Base-by-base conservation (phyloP, 1,284 basidiomycete species). In the Athelia sp. region DNA sequence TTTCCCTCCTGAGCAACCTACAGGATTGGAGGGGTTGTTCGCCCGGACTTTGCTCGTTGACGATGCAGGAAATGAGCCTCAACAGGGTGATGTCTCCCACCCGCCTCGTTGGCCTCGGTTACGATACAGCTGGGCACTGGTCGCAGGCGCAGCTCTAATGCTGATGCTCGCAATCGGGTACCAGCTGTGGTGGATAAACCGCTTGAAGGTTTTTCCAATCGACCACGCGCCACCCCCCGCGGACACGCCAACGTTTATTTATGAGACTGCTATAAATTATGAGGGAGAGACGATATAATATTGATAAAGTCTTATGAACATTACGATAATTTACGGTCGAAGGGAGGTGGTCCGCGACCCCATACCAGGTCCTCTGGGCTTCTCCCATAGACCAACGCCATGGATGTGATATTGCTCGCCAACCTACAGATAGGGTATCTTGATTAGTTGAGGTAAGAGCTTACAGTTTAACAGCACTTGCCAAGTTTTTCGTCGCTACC, bases 401-500 rank as follows among this genome's bases (percentile, higher is more conserved):
- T 83, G 76, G 15, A 89, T 86, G 59, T 88, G 83, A 57, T 87
- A 90, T 56, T 86, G 84, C 61, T 91, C 87, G 0, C 88, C 89
- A 0, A 91, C 88, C 26, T 29, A 13, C 26, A 13, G 4, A 13
- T 6, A 13, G 4, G 26, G 4, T 6, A 4, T 29, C 6, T 29
- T 13, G 13, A 29, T 29, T 29, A 29, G 26, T 13, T 4, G 13
- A 29, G 13, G 13, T 6, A 4, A 29, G 6, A 29, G 4, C 26
- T 29, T 4, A 29, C 6, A 29, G 4, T 6, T 29, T 29, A 29
- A 13, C 26, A 29, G 13, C 4, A 29, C 26, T 4, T 29, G 26
- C 26, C 45, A 91, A 69, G 61, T 89, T 84, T 60, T 91, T 91
- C 14, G 80, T 78, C 1, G 86, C 86, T 1, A 89, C 58, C 84